phyloP scores from a whole-genome alignment of 1,284 basidiomycete species.

The Tilletia indica region DNA sequence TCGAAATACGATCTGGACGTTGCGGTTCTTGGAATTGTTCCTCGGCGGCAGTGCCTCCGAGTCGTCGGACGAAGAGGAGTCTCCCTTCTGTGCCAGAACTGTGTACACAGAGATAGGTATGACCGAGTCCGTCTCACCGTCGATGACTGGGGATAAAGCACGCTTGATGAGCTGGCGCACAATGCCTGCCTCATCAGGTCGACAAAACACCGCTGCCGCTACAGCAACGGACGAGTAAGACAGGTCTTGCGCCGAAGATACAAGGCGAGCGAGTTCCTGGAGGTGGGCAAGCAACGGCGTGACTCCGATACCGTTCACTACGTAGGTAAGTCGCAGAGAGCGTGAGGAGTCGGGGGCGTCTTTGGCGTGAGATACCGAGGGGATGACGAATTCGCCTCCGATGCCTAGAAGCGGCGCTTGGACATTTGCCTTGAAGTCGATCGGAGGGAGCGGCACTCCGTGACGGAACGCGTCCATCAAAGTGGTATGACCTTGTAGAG shows the following conservation, averaged over 20 bases:
- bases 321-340: constrained; percentile 16
- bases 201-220: neutral
- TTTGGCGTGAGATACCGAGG: neutral
- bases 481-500: neutral
- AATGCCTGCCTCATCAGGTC: neutral
- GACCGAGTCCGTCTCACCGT: neutral
- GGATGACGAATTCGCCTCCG: constrained; percentile 14
- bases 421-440: neutral
- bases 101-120: neutral
- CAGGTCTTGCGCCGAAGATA: neutral
- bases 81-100: neutral
- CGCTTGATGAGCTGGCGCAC: neutral
- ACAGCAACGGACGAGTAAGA: neutral
- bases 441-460: neutral
- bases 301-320: constrained; percentile 23
- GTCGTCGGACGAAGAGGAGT: neutral
- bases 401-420: constrained; percentile 6
- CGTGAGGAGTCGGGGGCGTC: neutral
- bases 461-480: neutral
- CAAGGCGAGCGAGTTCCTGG: neutral
- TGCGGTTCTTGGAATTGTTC: neutral
- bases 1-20: neutral
- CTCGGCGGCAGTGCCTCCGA: too few species aligned
- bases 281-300: constrained; percentile 23
- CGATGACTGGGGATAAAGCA: neutral